A percentile compares a stretch with the other conserved stretches of the same genome.
Evolutionary conservation across 192 early-diverging fungal species (phyloP).

Genomic region (Rhizoclosmatium globosum): DNA sequence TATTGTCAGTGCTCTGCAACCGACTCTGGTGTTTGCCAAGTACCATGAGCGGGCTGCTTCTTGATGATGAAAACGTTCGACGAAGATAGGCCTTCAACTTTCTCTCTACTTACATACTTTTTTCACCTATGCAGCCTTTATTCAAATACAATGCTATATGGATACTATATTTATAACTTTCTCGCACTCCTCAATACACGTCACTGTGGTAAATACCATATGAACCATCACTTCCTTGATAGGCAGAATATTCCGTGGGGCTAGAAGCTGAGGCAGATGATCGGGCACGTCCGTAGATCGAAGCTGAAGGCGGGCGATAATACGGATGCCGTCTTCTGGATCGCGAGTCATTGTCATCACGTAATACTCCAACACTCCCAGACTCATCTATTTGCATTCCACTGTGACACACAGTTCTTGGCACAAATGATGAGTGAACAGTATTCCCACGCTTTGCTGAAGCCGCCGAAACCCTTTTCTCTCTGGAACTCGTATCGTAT

Average conservation of each 20-base stretch:
- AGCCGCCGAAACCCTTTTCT: not conserved
- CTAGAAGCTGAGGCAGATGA: not conserved
- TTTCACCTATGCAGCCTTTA: too few relatives aligned
- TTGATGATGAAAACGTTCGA: not conserved
- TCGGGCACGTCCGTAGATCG: not conserved
- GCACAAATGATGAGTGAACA: not conserved
- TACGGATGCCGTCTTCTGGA: conserved; percentile 14
- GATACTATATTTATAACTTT: too few relatives aligned
- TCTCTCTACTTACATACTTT: too few relatives aligned
- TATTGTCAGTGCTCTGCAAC: not conserved
- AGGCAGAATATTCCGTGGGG: not conserved
- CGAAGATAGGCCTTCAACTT: too few relatives aligned
- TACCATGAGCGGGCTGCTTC: not conserved
- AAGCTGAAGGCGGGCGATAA: conserved; percentile 7
- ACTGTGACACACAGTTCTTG: not conserved
- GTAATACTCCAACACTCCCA: not conserved
- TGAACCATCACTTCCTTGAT: not conserved
- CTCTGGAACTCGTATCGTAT: not conserved
- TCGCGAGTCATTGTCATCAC: conserved; percentile 8
- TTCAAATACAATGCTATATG: too few relatives aligned
- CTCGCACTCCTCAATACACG: not conserved
- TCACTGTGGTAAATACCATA: not conserved
- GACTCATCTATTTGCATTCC: not conserved
- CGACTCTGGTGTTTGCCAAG: not conserved
- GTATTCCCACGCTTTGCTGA: not conserved